A percentile compares a stretch with the other conserved stretches of the same genome.
Evolutionary conservation across 768 basidiomycete genomes (phyloP).

Genomic region (Boletus bicolor): DNA sequence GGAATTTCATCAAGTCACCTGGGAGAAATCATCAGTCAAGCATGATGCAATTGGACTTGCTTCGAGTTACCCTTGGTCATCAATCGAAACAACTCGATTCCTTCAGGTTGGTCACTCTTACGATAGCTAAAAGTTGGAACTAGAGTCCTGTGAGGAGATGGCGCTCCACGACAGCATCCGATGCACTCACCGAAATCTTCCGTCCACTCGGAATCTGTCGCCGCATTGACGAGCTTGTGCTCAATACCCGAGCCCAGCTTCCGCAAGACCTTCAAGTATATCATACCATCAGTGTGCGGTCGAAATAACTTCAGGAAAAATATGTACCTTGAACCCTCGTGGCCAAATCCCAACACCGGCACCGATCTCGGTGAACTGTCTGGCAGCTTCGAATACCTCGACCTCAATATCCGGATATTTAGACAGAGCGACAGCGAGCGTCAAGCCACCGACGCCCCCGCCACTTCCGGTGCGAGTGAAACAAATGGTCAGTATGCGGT

Average conservation of each 20-base stretch:
- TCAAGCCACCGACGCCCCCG: constrained; percentile 41
- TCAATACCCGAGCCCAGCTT: constrained; percentile 22
- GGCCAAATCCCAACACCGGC: constrained; percentile 55
- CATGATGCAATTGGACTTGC: background rate
- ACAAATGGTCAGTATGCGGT: background rate
- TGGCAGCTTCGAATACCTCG: constrained; percentile 53
- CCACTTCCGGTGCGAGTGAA: constrained; percentile 27
- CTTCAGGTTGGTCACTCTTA: constrained; percentile 57
- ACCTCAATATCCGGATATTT: constrained; percentile 52
- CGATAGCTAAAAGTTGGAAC: constrained; percentile 54
- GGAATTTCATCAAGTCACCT: constrained; percentile 54
- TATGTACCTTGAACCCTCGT: constrained; percentile 28
- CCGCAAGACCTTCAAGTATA: constrained; percentile 17
- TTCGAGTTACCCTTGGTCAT: constrained; percentile 49
- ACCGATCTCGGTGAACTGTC: constrained; percentile 51
- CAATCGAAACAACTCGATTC: constrained; percentile 51
- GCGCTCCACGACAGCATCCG: background rate
- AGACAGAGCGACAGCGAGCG: constrained; percentile 35
- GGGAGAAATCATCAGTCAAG: constrained; percentile 7
- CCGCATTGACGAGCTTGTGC: constrained; percentile 11
- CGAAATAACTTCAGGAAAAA: background rate
- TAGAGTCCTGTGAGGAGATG: constrained; percentile 22
- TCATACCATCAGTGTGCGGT: background rate
- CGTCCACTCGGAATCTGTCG: constrained; percentile 20
- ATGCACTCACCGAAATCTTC: constrained; percentile 21